Evolutionary conservation across 371 early-diverging fungal species (phyloP).

Genomic region (Syncephalastrum contaminatum): DNA sequence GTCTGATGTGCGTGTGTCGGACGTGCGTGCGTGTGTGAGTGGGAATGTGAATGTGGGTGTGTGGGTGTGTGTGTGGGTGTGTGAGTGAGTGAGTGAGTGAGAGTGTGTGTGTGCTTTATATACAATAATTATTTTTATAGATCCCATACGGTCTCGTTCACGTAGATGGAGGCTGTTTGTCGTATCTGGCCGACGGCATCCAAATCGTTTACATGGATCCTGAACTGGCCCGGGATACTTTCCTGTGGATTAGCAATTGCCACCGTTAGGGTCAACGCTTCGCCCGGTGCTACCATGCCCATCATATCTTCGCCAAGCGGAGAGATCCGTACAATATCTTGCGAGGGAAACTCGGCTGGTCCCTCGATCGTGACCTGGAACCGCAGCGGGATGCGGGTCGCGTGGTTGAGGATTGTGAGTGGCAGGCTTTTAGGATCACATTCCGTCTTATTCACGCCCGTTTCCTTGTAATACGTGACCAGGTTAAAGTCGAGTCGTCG

Average conservation of each 20-base stretch:
- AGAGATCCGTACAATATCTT: slow-evolving; percentile 55
- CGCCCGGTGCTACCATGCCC: slow-evolving; percentile 61
- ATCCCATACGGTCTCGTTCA: slow-evolving; percentile 62
- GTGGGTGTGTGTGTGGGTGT: too few species aligned
- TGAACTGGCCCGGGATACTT: slow-evolving; percentile 79
- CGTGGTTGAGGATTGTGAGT: slow-evolving; percentile 66
- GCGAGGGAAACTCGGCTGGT: slow-evolving; percentile 73
- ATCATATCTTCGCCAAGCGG: slow-evolving; percentile 55
- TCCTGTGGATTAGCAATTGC: slow-evolving; percentile 63
- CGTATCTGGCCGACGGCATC: slow-evolving; percentile 64
- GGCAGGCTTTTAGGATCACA: slow-evolving; percentile 41
- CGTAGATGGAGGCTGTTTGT: slow-evolving; percentile 65
- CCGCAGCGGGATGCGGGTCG: slow-evolving; percentile 60
- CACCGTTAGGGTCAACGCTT: slow-evolving; percentile 53
- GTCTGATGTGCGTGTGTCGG: too few species aligned
- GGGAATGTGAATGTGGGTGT: too few species aligned
- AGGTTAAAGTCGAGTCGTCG: slow-evolving; percentile 62
- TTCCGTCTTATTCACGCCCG: slow-evolving; percentile 34
- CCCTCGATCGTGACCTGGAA: slow-evolving; percentile 70
- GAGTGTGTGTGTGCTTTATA: too few species aligned
- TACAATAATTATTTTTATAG: slow-evolving; percentile 14
- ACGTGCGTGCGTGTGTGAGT: too few species aligned
- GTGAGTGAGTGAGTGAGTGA: too few species aligned
- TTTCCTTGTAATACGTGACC: slow-evolving; percentile 47
- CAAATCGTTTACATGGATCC: slow-evolving; percentile 70